Evolutionary conservation across 257 asterid species (phyloP).

Genomic region (Henckelia pumila): DNA sequence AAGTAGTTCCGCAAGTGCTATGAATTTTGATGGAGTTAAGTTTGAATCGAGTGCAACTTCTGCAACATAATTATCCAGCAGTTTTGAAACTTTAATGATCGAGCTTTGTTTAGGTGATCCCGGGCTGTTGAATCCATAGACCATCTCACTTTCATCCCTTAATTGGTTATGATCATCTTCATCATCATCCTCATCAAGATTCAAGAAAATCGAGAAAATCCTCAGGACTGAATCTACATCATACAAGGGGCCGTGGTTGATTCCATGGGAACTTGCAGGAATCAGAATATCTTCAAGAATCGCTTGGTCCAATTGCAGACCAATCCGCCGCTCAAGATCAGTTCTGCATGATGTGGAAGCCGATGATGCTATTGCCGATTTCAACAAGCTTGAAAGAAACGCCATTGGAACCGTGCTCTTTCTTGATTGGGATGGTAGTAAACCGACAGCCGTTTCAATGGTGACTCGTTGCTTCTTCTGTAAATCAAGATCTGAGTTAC

Average conservation of each 20-base stretch:
- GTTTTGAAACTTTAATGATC: slow-evolving; percentile 58
- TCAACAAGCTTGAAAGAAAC: slow-evolving; percentile 58
- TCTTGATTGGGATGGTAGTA: slow-evolving; percentile 44
- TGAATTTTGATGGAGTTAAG: slow-evolving; percentile 54
- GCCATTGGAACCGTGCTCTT: slow-evolving; percentile 46
- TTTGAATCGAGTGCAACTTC: slow-evolving; percentile 72
- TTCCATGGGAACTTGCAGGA: slow-evolving; percentile 43
- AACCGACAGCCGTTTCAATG: slow-evolving; percentile 32
- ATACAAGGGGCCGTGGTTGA: slow-evolving; percentile 44
- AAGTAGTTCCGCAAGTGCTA: slow-evolving; percentile 45
- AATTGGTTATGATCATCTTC: slow-evolving; percentile 27
- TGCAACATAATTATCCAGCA: slow-evolving; percentile 58
- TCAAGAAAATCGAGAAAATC: slow-evolving; percentile 57
- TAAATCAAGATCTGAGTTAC: slow-evolving; percentile 59
- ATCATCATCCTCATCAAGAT: slow-evolving; percentile 52
- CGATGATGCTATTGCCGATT: slow-evolving; percentile 55
- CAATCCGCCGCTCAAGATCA: slow-evolving; percentile 58
- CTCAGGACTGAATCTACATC: slow-evolving; percentile 53
- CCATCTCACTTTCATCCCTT: slow-evolving; percentile 22
- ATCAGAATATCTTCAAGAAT: slow-evolving; percentile 58
- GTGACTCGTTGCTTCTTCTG: slow-evolving; percentile 29
- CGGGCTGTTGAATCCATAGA: slow-evolving; percentile 51
- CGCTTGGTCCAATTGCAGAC: slow-evolving; percentile 50
- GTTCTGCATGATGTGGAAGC: slow-evolving; percentile 46
- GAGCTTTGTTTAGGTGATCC: slow-evolving; percentile 55